A percentile compares a stretch with the other conserved stretches of the same genome.
Evolutionary conservation across 169 alveolate species (phyloP).

Genomic region (Plasmodium chabaudi): DNA sequence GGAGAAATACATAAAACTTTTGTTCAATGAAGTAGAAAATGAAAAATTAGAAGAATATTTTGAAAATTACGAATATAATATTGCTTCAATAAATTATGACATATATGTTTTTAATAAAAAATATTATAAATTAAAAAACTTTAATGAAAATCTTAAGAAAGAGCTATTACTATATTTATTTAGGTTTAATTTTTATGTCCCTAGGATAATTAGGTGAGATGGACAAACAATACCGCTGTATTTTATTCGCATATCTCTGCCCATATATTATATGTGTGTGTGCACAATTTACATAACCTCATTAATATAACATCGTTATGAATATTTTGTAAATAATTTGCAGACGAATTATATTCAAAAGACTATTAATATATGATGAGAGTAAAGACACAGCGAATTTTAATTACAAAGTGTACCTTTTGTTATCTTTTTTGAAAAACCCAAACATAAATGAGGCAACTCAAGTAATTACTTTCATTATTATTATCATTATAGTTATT

Average conservation of each 20-base stretch:
- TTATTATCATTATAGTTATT: too few species aligned
- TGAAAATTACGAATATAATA: constrained; percentile 7
- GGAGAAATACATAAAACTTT: constrained; percentile 35
- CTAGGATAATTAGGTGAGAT: constrained; percentile 55
- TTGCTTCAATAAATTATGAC: constrained; percentile 24
- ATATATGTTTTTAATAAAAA: constrained; percentile 33
- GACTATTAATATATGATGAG: constrained; percentile 40
- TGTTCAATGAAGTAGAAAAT: constrained; percentile 33
- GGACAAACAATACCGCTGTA: background rate
- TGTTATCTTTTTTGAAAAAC: constrained; percentile 55
- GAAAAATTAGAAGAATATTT: constrained; percentile 13
- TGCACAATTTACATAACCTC: background rate
- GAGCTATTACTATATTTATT: constrained; percentile 30
- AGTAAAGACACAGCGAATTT: constrained; percentile 20
- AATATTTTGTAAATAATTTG: background rate
- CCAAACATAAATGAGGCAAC: constrained; percentile 51
- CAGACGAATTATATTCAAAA: constrained; percentile 68
- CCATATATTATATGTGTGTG: background rate
- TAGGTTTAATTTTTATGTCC: constrained; percentile 46
- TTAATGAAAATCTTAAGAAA: constrained; percentile 26
- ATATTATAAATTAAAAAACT: constrained; percentile 35
- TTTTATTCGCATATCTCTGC: background rate
- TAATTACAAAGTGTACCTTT: constrained; percentile 60
- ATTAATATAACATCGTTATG: background rate
- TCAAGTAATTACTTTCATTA: constrained; percentile 21